Base-by-base conservation (phyloP, 1,139 yeast genomes). In the Hyphopichia burtonii region DNA sequence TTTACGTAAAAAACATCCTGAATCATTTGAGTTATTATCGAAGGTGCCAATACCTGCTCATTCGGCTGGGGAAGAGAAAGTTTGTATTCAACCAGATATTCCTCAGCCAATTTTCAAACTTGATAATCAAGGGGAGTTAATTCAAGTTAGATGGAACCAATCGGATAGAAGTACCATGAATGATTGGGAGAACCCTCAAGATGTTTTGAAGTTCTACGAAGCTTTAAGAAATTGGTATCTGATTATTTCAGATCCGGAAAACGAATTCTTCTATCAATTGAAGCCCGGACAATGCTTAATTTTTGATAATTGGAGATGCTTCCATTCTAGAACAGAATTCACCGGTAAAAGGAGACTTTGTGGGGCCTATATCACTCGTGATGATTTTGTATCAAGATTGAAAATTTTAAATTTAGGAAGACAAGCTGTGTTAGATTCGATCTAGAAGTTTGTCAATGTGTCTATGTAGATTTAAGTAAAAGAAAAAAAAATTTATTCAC, bases 111-210 rank as follows among this genome's bases (percentile, higher is more conserved):
- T 84, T 2, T 78, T 85, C 58, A 80, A 77, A 50, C 76, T 82
- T 47, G 79, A 81, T 52, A 59, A 62, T 4, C 56, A 69, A 2
- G 85, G 83, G 1, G 68, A 80, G 35, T 68, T 85, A 46, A 64
- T 78, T 18, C 91, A 85, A 58, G 80, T 83, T 14, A 71, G 91
- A 34, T 85, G 90, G 90, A 85, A 85, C 63, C 85, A 82, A 58
- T 80, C 83, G 45, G 91, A 85, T 55, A 66, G 91, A 34, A 80
- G 88, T 2, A 73, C 86, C 17, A 81, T 82, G 82, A 81, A 79
- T 54, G 56, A 62, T 18, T 77, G 86, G 81, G 60, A 59, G 2
- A 58, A 76, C 44, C 82, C 84, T 2, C 63, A 60, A 7, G 85
- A 80, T 42, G 74, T 83, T 14, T 76, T 77, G 16, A 65, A 65